Evolutionary conservation across 805 yeast genomes (phyloP).

Genomic region (Nakazawaea wyomingensis): DNA sequence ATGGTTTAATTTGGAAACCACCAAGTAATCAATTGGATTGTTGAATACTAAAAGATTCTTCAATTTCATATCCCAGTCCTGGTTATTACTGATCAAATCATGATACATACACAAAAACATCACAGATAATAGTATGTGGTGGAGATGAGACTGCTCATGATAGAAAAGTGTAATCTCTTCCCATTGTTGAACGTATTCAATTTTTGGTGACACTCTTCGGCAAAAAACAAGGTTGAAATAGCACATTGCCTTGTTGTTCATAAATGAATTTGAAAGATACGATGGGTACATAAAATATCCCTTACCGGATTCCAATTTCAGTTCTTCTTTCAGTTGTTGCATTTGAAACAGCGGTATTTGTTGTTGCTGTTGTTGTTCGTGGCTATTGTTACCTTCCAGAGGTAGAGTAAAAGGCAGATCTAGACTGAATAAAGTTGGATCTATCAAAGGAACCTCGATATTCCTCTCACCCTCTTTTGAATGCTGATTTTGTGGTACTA

Average conservation of each 20-base stretch:
- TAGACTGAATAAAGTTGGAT: not conserved
- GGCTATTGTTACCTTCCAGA: too few species aligned
- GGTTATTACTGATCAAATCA: not conserved
- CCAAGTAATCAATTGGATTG: not conserved
- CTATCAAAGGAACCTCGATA: not conserved
- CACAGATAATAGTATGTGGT: slow-evolving; percentile 1
- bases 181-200: slow-evolving; percentile 2
- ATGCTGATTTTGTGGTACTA: too few species aligned
- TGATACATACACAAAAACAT: slow-evolving; percentile 1
- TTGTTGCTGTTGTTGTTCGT: too few species aligned
- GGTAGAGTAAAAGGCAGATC: too few species aligned
- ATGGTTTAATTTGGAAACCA: not conserved
- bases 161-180: slow-evolving; percentile 5
- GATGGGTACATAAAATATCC: not conserved
- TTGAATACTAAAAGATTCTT: not conserved
- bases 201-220: not conserved
- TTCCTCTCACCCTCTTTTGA: not conserved
- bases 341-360: too few species aligned
- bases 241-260: slow-evolving; percentile 6
- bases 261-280: not conserved
- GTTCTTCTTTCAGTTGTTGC: too few species aligned
- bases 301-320: not conserved
- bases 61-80: too few species aligned
- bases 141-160: not conserved
- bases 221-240: slow-evolving; percentile 2